Evolutionary conservation across 1,284 basidiomycete species (phyloP), one percentile per base, ranked within the genome.

Genomic region (Coniferiporia sulphurascens): DNA sequence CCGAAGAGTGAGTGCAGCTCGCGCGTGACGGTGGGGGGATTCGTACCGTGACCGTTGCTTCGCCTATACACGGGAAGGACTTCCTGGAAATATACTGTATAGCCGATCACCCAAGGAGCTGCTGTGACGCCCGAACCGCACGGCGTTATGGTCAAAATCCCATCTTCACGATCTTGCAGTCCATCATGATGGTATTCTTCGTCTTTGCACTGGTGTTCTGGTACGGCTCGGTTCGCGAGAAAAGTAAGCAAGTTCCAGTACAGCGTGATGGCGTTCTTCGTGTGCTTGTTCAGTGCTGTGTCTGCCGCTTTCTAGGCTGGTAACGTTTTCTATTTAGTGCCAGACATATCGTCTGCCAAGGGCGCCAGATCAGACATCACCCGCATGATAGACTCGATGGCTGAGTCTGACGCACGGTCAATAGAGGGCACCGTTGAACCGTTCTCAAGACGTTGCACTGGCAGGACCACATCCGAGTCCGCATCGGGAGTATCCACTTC

Each of bases 41-140:
- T 68, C 86, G 94, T n/a, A 98, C 96, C 3, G n/a, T n/a, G n/a
- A n/a, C n/a, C n/a, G 95, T 99, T 34, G 95, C 95, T 0, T 84
- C 89, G 1, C 79, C 98, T 48, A 98, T 93, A 0, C 80, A 93
- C 21, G 95, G 94, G 72, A 82, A 85, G 48, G 87, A 94, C 68
- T 87, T 92, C 71, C 73, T 86, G 63, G 74, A 75, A 21, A 74
- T 89, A 6, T 96, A 95, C 75, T n/a, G n/a, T n/a, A n/a, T n/a
- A 85, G 85, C 66, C 64, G 81, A 61, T 87, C 85, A 64, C 78
- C 96, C 55, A 86, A 91, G 54, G 82, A 66, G 19, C 93, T 94
- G 12, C 77, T 95, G 51, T 72, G 71, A 32, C 73, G 79, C 55
- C 89, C 90, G 9, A 91, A 86, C 70, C 77, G 73, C 52, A 82